These are phyloP conservation scores for Collybiopsis confluens DNA, from an alignment of 768 basidiomycete species.

Conservation along the genomic window DNA sequence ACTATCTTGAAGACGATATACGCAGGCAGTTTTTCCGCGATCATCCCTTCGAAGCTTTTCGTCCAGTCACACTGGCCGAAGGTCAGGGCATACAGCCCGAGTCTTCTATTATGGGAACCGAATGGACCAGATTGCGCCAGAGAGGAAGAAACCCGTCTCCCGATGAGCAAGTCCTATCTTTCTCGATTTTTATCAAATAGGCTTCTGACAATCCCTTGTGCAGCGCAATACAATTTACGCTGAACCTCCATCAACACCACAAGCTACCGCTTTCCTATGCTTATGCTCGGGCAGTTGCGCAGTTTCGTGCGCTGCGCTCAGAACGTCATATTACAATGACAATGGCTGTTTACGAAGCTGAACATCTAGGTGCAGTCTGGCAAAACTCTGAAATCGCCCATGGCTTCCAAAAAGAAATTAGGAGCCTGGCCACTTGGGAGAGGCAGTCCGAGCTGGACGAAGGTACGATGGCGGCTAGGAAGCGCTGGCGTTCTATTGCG, in stretches of 20 bases:
- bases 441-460: conserved; percentile 52
- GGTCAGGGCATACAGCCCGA: conserved; percentile 49
- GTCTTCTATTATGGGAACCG: conserved; percentile 50
- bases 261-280: conserved; percentile 66
- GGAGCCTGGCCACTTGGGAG: conserved; percentile 56
- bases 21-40: conserved; percentile 91
- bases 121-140: conserved; percentile 81
- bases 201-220: conserved; percentile 6
- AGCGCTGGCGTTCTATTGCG: conserved; percentile 74
- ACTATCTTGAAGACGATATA: conserved; percentile 81
- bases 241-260: conserved; percentile 71
- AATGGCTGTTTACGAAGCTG: conserved; percentile 79
- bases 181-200: conserved; percentile 8
- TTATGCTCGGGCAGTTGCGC: conserved; percentile 72
- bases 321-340: conserved; percentile 74
- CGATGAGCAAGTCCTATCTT: conserved; percentile 72
- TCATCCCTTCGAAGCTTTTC: conserved; percentile 93
- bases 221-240: conserved; percentile 78
- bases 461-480: conserved; percentile 59
- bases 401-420: conserved; percentile 58
- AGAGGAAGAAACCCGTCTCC: conserved; percentile 76
- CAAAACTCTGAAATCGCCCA: conserved; percentile 55
- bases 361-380: conserved; percentile 67
- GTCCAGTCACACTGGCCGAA: conserved; percentile 77
- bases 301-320: conserved; percentile 86